These are phyloP conservation scores for Salvia miltiorrhiza DNA, from an alignment of 257 asterid species.

Conservation along the genomic window DNA sequence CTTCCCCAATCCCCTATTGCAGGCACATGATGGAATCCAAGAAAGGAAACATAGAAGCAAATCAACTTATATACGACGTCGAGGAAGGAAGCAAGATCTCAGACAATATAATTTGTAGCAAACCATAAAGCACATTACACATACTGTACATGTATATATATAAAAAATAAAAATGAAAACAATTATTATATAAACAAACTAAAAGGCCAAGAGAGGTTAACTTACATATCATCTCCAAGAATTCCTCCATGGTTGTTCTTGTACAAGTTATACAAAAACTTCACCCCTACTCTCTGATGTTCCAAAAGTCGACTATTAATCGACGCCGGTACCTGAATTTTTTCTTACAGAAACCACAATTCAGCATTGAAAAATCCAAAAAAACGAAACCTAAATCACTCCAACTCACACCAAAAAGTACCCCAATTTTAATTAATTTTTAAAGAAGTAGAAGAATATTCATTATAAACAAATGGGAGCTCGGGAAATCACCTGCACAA, in stretches of 20 bases:
- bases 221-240: slow-evolving; percentile 97
- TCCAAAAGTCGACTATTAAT: slow-evolving; percentile 87
- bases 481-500: slow-evolving; percentile 52
- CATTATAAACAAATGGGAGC: slow-evolving; percentile 8
- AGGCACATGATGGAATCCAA: not conserved
- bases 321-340: slow-evolving; percentile 79
- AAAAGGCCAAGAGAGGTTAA: not conserved
- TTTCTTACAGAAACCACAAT: not conserved
- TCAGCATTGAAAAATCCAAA: not conserved
- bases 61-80: not conserved
- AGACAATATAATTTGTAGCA: not conserved
- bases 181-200: not conserved
- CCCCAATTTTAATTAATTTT: not conserved
- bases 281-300: slow-evolving; percentile 89
- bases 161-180: not conserved
- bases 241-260: slow-evolving; percentile 91
- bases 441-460: not conserved
- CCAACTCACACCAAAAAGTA: not conserved
- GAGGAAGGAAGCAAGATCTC: not conserved
- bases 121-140: not conserved
- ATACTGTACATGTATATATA: not conserved
- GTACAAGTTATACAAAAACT: slow-evolving; percentile 70
- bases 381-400: not conserved
- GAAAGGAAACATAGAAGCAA: slow-evolving; percentile 7
- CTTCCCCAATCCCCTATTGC: slow-evolving; percentile 92